A percentile compares a stretch with the other conserved stretches of the same genome.
These are phyloP conservation scores for Lentinula aciculospora DNA, from an alignment of 768 basidiomycete genomes.

Conservation along the genomic window DNA sequence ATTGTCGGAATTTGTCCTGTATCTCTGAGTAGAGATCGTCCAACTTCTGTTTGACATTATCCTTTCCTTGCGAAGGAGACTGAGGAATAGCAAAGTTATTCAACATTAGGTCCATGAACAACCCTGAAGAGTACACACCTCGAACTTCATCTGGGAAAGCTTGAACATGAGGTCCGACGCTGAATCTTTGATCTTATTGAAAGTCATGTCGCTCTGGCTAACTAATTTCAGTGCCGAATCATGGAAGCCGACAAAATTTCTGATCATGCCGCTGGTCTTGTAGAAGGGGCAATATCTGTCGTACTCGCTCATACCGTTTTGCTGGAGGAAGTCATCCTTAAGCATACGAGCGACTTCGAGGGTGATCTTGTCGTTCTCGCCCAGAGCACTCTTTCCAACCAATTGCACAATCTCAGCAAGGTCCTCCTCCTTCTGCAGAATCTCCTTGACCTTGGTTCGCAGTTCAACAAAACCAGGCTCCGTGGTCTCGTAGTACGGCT, in stretches of 20 bases:
- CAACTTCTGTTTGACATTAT: conserved; percentile 74
- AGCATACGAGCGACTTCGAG: conserved; percentile 96
- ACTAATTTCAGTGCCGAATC: conserved; percentile 87
- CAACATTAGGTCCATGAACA: not conserved
- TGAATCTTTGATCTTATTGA: conserved; percentile 81
- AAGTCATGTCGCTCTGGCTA: conserved; percentile 76
- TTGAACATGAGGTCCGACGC: conserved; percentile 89
- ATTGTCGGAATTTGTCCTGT: conserved; percentile 85
- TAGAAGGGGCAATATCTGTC: conserved; percentile 98
- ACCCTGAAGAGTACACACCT: conserved; percentile 45
- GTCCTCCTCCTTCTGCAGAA: conserved; percentile 97
- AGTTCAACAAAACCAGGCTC: conserved; percentile 95
- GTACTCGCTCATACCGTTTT: conserved; percentile 98
- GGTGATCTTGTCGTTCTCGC: conserved; percentile 97
- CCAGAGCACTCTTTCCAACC: conserved; percentile 97
- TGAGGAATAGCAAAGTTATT: conserved; percentile 23
- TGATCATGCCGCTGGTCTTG: conserved; percentile 95
- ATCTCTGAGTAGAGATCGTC: conserved; percentile 82
- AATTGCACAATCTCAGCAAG: conserved; percentile 98
- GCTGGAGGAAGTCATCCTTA: conserved; percentile 96
- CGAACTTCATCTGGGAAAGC: conserved; percentile 99
- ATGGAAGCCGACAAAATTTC: conserved; percentile 92
- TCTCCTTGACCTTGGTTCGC: conserved; percentile 90
- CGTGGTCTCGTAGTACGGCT: conserved; percentile 85
- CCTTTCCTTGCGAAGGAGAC: conserved; percentile 91